Evolutionary conservation across 257 asterid genomes (phyloP).

Genomic region (Nicotiana paniculata): DNA sequence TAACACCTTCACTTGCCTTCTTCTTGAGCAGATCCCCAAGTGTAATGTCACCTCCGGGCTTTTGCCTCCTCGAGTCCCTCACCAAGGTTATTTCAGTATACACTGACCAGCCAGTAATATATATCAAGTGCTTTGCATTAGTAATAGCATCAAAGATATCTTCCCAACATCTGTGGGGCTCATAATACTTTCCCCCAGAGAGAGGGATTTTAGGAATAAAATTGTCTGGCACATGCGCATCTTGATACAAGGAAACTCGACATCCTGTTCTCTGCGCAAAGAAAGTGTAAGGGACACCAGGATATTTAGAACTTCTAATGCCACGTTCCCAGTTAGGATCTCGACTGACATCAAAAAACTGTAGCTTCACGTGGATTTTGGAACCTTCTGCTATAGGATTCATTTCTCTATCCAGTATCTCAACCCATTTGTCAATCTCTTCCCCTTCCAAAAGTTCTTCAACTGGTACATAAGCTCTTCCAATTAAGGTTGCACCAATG

Average conservation of each 20-base stretch:
- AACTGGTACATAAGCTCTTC: constrained; percentile 81
- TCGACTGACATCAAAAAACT: constrained; percentile 52
- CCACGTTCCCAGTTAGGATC: constrained; percentile 71
- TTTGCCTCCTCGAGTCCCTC: constrained; percentile 74
- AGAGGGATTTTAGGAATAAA: constrained; percentile 69
- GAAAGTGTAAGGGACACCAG: constrained; percentile 90
- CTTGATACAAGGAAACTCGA: constrained; percentile 63
- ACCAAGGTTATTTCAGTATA: constrained; percentile 64
- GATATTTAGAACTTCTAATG: constrained; percentile 47
- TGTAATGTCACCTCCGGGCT: constrained; percentile 61
- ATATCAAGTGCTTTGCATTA: constrained; percentile 73
- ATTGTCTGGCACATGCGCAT: constrained; percentile 71
- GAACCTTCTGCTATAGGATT: constrained; percentile 64
- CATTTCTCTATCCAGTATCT: constrained; percentile 66
- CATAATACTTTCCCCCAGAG: constrained; percentile 58
- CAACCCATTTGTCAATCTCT: constrained; percentile 77
- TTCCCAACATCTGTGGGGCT: constrained; percentile 79
- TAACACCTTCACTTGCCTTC: constrained; percentile 74
- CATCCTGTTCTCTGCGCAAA: constrained; percentile 65
- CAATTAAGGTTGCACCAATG: constrained; percentile 88
- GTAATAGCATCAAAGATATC: constrained; percentile 71
- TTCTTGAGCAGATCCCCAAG: constrained; percentile 74
- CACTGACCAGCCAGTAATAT: constrained; percentile 93
- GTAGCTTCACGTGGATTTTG: constrained; percentile 78
- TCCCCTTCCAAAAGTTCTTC: constrained; percentile 69